Evolutionary conservation across 176 grass and related monocot genomes (phyloP).

Genomic region (Phoenix roebelenii): DNA sequence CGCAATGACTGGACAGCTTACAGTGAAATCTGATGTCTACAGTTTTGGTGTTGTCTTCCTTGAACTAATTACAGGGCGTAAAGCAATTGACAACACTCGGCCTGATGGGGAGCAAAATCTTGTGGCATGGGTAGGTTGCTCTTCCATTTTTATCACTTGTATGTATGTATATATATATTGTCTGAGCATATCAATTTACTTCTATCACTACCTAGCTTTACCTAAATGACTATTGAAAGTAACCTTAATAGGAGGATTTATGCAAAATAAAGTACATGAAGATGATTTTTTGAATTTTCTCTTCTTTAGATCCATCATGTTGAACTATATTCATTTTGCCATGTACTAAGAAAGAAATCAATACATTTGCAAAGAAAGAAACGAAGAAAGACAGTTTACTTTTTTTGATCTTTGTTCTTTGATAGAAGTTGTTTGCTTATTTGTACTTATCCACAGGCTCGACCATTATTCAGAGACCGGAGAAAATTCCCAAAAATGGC

Average conservation of each 20-base stretch:
- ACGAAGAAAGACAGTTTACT: too few relatives aligned
- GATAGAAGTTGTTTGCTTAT: too few relatives aligned
- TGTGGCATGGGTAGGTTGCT: conserved; percentile 67
- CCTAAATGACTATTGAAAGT: too few relatives aligned
- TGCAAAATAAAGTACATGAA: too few relatives aligned
- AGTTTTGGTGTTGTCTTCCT: conserved; percentile 99
- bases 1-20: conserved; percentile 98
- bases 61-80: conserved; percentile 84
- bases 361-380: too few relatives aligned
- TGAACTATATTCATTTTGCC: too few relatives aligned
- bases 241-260: too few relatives aligned
- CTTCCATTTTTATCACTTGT: not conserved
- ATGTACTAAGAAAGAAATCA: too few relatives aligned
- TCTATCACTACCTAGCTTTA: too few relatives aligned
- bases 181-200: not conserved
- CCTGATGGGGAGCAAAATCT: conserved; percentile 77
- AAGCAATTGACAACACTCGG: conserved; percentile 73
- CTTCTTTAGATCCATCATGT: not conserved
- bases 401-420: too few relatives aligned
- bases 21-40: conserved; percentile 95
- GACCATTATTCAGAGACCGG: conserved; percentile 89
- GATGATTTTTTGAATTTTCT: not conserved
- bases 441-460: conserved; percentile 54
- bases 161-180: too few relatives aligned
- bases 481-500: conserved; percentile 95